Evolutionary conservation across 2,329 filamentous ascomycete species (phyloP).

Genomic region (Aspergillus viridinutans): DNA sequence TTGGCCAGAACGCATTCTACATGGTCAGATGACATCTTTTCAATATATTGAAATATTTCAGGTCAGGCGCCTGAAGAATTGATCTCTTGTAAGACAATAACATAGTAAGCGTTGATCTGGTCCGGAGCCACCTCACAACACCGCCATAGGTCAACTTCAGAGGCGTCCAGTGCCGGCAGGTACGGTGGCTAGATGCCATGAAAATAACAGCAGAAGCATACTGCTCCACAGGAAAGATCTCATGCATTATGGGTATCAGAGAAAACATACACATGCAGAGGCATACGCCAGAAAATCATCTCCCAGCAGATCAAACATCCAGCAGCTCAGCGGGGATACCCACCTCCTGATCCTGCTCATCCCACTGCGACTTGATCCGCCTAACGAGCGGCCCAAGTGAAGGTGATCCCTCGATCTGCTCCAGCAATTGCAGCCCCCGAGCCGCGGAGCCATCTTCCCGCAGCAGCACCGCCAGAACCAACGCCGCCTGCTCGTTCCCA

Average conservation of each 20-base stretch:
- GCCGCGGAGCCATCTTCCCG: constrained; percentile 21
- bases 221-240: neutral
- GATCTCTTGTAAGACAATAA: too few species aligned
- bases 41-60: neutral
- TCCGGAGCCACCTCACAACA: too few species aligned
- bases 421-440: constrained; percentile 14
- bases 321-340: constrained; percentile 16
- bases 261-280: neutral
- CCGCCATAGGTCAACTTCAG: too few species aligned
- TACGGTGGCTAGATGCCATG: too few species aligned
- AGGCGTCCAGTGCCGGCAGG: too few species aligned
- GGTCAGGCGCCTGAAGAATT: too few species aligned
- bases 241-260: neutral
- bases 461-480: constrained; percentile 27
- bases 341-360: constrained; percentile 13
- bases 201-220: neutral
- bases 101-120: too few species aligned
- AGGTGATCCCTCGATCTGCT: constrained; percentile 9
- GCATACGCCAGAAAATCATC: neutral
- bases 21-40: neutral
- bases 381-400: constrained; percentile 6
- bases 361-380: constrained; percentile 20
- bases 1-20: neutral
- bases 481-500: constrained; percentile 17
- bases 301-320: constrained; percentile 14